Evolutionary conservation across 208 protist species (phyloP), one percentile per base, ranked within the genome.

Genomic region (Wallacemonas collosoma): DNA sequence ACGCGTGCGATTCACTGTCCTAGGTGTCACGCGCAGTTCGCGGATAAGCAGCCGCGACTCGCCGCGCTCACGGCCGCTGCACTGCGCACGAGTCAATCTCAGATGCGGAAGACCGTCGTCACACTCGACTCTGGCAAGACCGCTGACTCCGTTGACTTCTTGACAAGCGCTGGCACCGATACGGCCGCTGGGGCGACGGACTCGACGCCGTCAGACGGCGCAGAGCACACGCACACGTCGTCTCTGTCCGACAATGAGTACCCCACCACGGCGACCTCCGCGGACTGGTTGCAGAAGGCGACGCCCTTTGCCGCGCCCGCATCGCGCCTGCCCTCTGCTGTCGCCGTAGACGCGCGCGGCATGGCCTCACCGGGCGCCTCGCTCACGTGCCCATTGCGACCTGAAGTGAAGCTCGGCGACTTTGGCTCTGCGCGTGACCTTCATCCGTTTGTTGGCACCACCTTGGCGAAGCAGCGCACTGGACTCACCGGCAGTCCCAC

Each of bases 371-470:
- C 3, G 14, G 26, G 9, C 54, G 35, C 45, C 6, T 5, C 35
- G 3, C 41, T n/a, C 1, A 1, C 47, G 35, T 51, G 39, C 12
- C 71, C 74, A 35, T 73, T 83, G 35, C 48, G 44, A 3, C 79
- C 79, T 1, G 73, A 83, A 50, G 80, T 91, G 7, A 94, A 96
- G 66, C 76, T 97, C 17, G 90, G 80, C 15, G 93, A 97, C 71
- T 95, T 95, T 45, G 91, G 91, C 50, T 81, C 95, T 11, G 86
- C 87, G 1, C 80, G 93, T 26, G 82, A 93, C 61, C 87, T 91
- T 8, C 90, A 88, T 2, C 94, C 94, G 43, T 63, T 97, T n/a
- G 89, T 95, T 47, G 95, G 90, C 39, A 98, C 98, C 74, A 98
- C 97, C 8, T 96, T 98, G 75, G 98, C 99, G 79, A 98, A 97